Percentiles rank a stretch among this genome's conserved stretches.
These are phyloP conservation scores for Penicillium sp. DNA, from an alignment of 2,329 filamentous ascomycete species.

Conservation along the genomic window DNA sequence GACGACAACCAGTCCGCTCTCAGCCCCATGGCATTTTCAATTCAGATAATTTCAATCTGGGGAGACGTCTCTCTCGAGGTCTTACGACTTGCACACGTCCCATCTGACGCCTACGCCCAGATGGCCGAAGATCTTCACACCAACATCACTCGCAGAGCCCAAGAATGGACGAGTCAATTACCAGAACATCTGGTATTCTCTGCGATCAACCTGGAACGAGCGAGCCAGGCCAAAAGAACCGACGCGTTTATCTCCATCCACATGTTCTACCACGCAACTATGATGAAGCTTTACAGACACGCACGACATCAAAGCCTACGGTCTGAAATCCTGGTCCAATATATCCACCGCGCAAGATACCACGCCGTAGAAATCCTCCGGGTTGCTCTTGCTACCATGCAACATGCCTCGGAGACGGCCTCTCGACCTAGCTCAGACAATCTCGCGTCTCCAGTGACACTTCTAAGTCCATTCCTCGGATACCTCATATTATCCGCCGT, in stretches of 20 bases:
- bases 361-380: conserved; percentile 51
- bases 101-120: conserved; percentile 40
- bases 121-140: conserved; percentile 50
- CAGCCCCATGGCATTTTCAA: conserved; percentile 55
- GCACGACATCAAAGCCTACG: conserved; percentile 44
- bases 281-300: conserved; percentile 62
- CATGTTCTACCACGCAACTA: conserved; percentile 58
- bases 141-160: conserved; percentile 48
- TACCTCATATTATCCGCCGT: conserved; percentile 58
- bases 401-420: conserved; percentile 21
- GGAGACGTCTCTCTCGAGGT: conserved; percentile 58
- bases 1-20: conserved; percentile 38
- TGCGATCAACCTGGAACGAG: conserved; percentile 53
- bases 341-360: conserved; percentile 47
- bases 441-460: conserved; percentile 30
- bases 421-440: conserved; percentile 17
- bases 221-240: conserved; percentile 49
- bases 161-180: conserved; percentile 55
- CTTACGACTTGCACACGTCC: conserved; percentile 48
- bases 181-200: conserved; percentile 53
- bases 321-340: conserved; percentile 39
- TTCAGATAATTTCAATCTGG: conserved; percentile 61
- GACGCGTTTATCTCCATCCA: conserved; percentile 61
- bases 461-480: conserved; percentile 58
- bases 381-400: conserved; percentile 31